These are phyloP conservation scores for Neohortaea acidophila DNA, from an alignment of 495 filamentous ascomycete genomes.

Conservation along the genomic window DNA sequence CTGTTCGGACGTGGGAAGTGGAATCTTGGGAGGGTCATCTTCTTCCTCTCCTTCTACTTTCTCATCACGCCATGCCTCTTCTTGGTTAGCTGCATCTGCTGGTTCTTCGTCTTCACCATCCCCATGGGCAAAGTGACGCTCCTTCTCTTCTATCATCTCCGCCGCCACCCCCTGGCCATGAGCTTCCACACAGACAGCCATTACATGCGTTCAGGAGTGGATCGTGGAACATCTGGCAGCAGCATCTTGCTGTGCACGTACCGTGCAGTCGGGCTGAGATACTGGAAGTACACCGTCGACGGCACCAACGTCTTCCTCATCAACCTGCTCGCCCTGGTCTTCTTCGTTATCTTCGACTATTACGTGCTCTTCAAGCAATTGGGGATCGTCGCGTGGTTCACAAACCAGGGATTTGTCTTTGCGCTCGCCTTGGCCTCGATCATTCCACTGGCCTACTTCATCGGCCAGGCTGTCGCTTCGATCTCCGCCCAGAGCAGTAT, in stretches of 20 bases:
- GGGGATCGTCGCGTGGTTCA: slow-evolving; percentile 53
- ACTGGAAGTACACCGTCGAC: slow-evolving; percentile 99
- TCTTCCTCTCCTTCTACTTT: slow-evolving; percentile 94
- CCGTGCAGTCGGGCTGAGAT: slow-evolving; percentile 80
- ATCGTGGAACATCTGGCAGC: slow-evolving; percentile 25
- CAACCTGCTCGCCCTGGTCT: slow-evolving; percentile 79
- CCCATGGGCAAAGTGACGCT: slow-evolving; percentile 94
- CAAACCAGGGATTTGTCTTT: slow-evolving; percentile 73
- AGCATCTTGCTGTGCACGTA: slow-evolving; percentile 94
- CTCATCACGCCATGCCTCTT: slow-evolving; percentile 80
- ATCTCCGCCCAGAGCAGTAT: slow-evolving; percentile 99
- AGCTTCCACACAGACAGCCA: slow-evolving; percentile 80
- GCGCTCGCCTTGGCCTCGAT: slow-evolving; percentile 72
- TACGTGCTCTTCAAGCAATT: slow-evolving; percentile 53
- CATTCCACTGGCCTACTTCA: slow-evolving; percentile 97
- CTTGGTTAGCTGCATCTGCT: slow-evolving; percentile 74
- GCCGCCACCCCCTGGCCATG: slow-evolving; percentile 79
- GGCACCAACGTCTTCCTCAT: slow-evolving; percentile 98
- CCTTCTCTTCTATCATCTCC: slow-evolving; percentile 79
- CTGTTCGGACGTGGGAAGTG: slow-evolving; percentile 92
- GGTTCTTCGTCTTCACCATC: slow-evolving; percentile 93
- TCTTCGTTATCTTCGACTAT: slow-evolving; percentile 90
- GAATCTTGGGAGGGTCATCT: slow-evolving; percentile 85
- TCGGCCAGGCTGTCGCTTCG: slow-evolving; percentile 96
- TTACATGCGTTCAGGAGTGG: slow-evolving; percentile 49